Conservation (phyloP, 2,329 filamentous ascomycete genomes). For the Mollisia scopiformis region DNA sequence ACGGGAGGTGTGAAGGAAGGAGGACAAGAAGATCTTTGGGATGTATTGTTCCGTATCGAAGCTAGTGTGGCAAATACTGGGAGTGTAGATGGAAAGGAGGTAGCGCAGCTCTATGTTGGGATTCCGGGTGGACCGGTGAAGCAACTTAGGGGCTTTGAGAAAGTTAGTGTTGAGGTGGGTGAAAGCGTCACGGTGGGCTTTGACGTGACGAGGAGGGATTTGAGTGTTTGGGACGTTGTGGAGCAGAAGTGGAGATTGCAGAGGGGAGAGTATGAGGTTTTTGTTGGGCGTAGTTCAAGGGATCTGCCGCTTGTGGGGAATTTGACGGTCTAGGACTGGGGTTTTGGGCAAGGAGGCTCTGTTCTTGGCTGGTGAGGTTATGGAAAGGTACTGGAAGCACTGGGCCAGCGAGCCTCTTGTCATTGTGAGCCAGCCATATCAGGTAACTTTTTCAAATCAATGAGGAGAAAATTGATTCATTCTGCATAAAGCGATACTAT, state of each 20-base stretch:
- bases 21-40: constrained; percentile 58
- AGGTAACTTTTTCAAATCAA: too few relatives aligned
- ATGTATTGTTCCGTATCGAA: constrained; percentile 51
- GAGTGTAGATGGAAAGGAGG: constrained; percentile 34
- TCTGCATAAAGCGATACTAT: too few relatives aligned
- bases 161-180: constrained; percentile 52
- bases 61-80: constrained; percentile 58
- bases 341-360: too few relatives aligned
- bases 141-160: constrained; percentile 67
- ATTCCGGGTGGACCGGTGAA: constrained; percentile 51
- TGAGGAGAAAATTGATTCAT: too few relatives aligned
- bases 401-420: too few relatives aligned
- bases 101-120: constrained; percentile 37
- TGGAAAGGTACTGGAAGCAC: too few relatives aligned
- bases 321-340: constrained; percentile 5
- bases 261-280: constrained; percentile 24
- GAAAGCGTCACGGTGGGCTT: constrained; percentile 50
- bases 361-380: too few relatives aligned
- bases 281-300: constrained; percentile 27
- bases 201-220: constrained; percentile 60
- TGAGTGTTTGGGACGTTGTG: constrained; percentile 66
- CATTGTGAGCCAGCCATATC: too few relatives aligned
- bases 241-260: constrained; percentile 59
- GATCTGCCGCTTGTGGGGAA: constrained; percentile 13
- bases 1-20: constrained; percentile 52